Base-by-base conservation (phyloP, 2,329 filamentous ascomycete genomes). In the Dryadomyces quercus-mongolicae region DNA sequence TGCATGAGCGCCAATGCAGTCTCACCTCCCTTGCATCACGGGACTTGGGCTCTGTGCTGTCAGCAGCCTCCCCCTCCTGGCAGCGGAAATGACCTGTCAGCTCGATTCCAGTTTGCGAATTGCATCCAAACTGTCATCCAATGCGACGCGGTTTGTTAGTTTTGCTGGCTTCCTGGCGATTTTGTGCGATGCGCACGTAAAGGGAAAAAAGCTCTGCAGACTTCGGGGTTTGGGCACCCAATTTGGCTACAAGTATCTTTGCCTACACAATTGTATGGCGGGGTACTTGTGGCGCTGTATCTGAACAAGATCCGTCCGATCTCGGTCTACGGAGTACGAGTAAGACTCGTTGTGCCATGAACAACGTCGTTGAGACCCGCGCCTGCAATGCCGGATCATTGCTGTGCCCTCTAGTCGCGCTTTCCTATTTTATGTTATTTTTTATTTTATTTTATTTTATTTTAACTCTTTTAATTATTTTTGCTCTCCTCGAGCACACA, bases 211-310 rank as follows among this genome's bases (percentile, higher is more conserved):
- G 36, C 36, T 40, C 8, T 16, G 36, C 36, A 40, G 36, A 40
- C 8, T 40, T 40, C 25, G 25, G 25, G 25, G 25, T 40, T 40
- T 40, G 36, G 25, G 25, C 25, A 31, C 25, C 25, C 36, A 16
- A 40, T 5, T 40, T 40, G 36, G 36, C 36, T 3, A 40, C 50
- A 54, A 48, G 57, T 57, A 57, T 40, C 49, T 44, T 21, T 12
- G 25, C 40, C 45, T 44, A 52, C 56, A 44, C 46, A 34, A 34
- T 16, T 56, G 38, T 52, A 54, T 46, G 55, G 57, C 50, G 57
- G 57, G 57, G 57, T 56, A 57, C 56, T 49, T 59, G 51, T 44
- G 25, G 45, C 38, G 25, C 8, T 16, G 18, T 52, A 18, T n/a
- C 31, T 31, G 21, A 22, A n/a, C 12, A 9, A 13, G 38, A 40